Evolutionary conservation across 352 stramenopile genomes (phyloP), one percentile per base, ranked within the genome.

Genomic region (Peronospora belbahrii): DNA sequence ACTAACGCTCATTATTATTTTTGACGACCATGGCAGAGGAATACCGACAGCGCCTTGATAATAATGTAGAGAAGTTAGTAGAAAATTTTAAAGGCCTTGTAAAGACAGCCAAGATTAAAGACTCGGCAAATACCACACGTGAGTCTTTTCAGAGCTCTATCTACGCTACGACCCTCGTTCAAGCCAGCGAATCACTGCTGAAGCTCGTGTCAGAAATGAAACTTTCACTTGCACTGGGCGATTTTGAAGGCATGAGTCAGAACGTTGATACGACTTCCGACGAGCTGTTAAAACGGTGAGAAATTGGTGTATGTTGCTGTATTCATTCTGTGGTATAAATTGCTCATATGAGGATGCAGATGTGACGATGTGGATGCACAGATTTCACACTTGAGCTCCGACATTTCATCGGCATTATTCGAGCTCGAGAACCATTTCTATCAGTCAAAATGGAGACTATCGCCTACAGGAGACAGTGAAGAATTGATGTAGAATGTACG

Each of bases 181-280:
- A 91, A 53, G 79, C 79, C 11, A 86, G 74, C 48, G 79, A 91
- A 51, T 83, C 76, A 25, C 64, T 91, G 39, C 62, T 91, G 14
- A 87, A 87, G 31, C 70, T 88, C 32, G 70, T 91, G 28, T 77
- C 79, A 13, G 79, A 91, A 53, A 80, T 91, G 61, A 91, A 91
- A 60, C 50, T 91, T 34, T 82, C 73, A 9, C 61, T 91, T 11
- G 78, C 77, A 24, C 62, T 91, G 3, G 75, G 78, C 4, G 79
- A 88, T 52, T 91, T 91, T 41, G 79, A 91, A 58, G 77, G 76
- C 48, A 91, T 88, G 75, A 91, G 83, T 48, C 77, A 88, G 58
- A 85, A 74, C n/a, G 70, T 88, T 2, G 79, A 91, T 52, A 55
- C 70, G 30, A 86, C 70, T 6, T 67, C 67, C 37, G 75, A 87